Conservation (phyloP, 2,329 filamentous ascomycete genomes). For the Epichloe sibirici region DNA sequence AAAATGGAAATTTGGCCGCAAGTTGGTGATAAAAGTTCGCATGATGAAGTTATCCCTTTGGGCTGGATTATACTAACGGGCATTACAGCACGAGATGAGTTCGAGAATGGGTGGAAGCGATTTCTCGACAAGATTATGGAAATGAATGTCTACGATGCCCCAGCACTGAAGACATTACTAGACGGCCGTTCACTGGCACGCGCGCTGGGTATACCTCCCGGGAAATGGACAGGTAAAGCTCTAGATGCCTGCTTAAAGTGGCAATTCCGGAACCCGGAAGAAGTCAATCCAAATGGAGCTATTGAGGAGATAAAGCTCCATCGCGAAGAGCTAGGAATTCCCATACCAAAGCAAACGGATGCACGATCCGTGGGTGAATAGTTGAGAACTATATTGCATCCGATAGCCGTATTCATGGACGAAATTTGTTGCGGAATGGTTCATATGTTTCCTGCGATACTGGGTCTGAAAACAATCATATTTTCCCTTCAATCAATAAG, state of each 20-base stretch:
- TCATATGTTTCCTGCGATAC: too few relatives aligned
- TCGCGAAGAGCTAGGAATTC: constrained; percentile 38
- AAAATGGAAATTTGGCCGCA: constrained; percentile 21
- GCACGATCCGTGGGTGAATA: too few relatives aligned
- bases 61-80: background rate
- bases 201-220: constrained; percentile 56
- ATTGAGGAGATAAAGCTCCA: constrained; percentile 45
- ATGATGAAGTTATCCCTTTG: background rate
- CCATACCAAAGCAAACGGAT: background rate
- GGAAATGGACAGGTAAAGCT: constrained; percentile 74
- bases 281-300: constrained; percentile 44
- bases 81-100: constrained; percentile 28
- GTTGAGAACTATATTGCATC: too few relatives aligned
- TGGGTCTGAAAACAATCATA: too few relatives aligned
- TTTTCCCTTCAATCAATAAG: too few relatives aligned
- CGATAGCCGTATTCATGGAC: too few relatives aligned
- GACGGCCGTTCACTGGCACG: constrained; percentile 65
- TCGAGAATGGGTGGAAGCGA: constrained; percentile 38
- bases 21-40: constrained; percentile 18
- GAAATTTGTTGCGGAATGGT: too few relatives aligned
- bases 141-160: constrained; percentile 44
- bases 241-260: constrained; percentile 72
- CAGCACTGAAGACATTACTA: constrained; percentile 49
- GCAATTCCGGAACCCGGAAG: constrained; percentile 71
- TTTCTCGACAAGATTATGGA: constrained; percentile 44